Conservation (phyloP, 2,329 filamentous ascomycete species). For the Dactylellina cionopaga region DNA sequence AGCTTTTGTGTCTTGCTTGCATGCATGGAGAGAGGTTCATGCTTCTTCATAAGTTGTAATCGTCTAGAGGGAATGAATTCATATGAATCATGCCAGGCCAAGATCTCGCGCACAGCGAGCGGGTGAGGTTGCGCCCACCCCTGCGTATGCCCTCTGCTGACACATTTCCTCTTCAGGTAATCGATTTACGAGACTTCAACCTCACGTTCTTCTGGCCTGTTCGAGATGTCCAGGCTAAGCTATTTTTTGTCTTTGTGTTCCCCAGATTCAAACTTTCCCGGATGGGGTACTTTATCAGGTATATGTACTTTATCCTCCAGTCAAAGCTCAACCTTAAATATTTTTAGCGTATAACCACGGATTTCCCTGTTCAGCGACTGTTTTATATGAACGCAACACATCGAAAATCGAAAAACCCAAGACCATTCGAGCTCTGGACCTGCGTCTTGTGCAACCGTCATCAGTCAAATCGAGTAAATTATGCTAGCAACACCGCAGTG, state of each 20-base stretch:
- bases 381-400: no score
- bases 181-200: conserved; percentile 29
- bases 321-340: no score
- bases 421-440: no score
- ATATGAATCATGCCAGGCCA: not conserved
- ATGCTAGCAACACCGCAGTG: not conserved
- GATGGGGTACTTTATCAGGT: no score
- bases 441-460: not conserved
- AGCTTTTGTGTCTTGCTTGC: no score
- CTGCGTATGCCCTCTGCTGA: conserved; percentile 32
- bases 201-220: conserved; percentile 22
- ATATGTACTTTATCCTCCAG: no score
- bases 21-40: no score
- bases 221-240: no score
- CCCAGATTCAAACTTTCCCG: not conserved
- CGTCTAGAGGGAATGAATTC: not conserved
- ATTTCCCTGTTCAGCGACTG: no score
- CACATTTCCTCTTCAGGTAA: conserved; percentile 39
- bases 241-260: not conserved
- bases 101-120: not conserved
- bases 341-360: no score
- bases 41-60: no score
- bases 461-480: not conserved
- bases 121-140: not conserved
- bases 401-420: no score